phyloP scores from a whole-genome alignment of 148 eudicot species.

The Camellia lanceoleosa region DNA sequence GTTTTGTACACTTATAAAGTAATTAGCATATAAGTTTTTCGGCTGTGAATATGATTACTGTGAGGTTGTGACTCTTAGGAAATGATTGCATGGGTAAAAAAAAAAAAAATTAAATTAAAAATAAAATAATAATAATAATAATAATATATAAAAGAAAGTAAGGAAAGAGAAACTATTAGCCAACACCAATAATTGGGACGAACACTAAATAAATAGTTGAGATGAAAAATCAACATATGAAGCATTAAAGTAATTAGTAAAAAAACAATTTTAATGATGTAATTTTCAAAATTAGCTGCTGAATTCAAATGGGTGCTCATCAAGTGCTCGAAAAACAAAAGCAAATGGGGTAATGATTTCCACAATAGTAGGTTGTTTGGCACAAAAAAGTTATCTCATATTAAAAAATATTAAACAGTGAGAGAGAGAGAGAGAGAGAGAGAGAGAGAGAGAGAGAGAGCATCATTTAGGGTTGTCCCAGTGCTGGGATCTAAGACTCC shows the following conservation, averaged over 20 bases:
- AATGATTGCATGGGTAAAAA: neutral
- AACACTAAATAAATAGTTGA: neutral
- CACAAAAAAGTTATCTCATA: neutral
- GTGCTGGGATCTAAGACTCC: constrained; percentile 34
- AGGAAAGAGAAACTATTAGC: neutral
- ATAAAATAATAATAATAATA: too few relatives aligned
- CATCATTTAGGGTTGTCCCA: constrained; percentile 11
- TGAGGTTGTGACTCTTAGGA: neutral
- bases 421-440: too few relatives aligned
- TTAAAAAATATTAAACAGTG: neutral
- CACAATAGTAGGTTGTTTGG: constrained; percentile 7
- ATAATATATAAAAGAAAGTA: neutral
- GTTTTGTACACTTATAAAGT: too few relatives aligned
- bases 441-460: neutral
- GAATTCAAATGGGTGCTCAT: constrained; percentile 6
- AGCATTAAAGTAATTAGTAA: neutral
- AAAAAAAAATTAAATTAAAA: too few relatives aligned
- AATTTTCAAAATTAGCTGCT: constrained; percentile 4
- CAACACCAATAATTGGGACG: neutral
- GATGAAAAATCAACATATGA: too few relatives aligned
- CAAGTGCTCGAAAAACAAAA: constrained; percentile 1
- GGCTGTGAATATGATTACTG: too few relatives aligned
- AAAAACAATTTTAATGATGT: neutral
- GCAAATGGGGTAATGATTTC: constrained; percentile 14
- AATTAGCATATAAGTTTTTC: too few relatives aligned